These are phyloP conservation scores for Isoetes engelmannii DNA, from an alignment of 83 land plant genomes.

Conservation along the genomic window DNA sequence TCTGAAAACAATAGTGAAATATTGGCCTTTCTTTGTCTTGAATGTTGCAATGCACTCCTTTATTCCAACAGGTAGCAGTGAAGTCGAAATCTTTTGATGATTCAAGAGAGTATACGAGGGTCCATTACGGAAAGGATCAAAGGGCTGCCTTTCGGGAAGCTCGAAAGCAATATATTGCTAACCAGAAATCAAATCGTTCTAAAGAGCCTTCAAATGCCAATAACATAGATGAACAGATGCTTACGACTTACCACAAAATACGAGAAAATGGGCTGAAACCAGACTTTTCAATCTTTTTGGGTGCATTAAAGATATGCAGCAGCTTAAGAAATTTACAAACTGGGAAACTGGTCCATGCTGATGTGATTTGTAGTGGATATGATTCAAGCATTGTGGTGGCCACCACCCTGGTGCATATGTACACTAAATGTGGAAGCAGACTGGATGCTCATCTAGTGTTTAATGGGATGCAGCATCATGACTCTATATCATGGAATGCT, in stretches of 20 bases:
- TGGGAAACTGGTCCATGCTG: slow-evolving; percentile 1
- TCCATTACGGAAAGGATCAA: too few species aligned
- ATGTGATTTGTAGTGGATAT: not conserved
- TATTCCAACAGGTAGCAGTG: too few species aligned
- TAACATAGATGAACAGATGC: too few species aligned
- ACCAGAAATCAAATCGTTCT: too few species aligned
- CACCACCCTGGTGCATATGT: slow-evolving; percentile 8
- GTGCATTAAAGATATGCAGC: slow-evolving; percentile 6
- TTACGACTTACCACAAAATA: slow-evolving; percentile 1
- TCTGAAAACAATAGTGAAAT: too few species aligned
- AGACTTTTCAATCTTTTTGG: not conserved
- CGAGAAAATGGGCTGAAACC: not conserved
- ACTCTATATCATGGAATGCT: slow-evolving; percentile 14
- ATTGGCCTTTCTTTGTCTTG: too few species aligned
- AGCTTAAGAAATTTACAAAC: slow-evolving; percentile 3
- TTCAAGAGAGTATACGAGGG: too few species aligned
- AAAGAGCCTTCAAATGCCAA: too few species aligned
- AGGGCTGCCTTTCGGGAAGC: too few species aligned
- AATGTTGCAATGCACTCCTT: too few species aligned
- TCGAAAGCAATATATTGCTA: too few species aligned
- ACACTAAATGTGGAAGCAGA: slow-evolving; percentile 6
- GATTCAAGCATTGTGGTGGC: slow-evolving; percentile 2
- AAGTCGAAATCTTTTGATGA: too few species aligned
- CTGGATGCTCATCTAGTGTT: slow-evolving; percentile 6
- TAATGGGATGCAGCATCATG: not conserved